Evolutionary conservation across 371 early-diverging fungal genomes (phyloP).

Genomic region (Actinomortierella wolfii): DNA sequence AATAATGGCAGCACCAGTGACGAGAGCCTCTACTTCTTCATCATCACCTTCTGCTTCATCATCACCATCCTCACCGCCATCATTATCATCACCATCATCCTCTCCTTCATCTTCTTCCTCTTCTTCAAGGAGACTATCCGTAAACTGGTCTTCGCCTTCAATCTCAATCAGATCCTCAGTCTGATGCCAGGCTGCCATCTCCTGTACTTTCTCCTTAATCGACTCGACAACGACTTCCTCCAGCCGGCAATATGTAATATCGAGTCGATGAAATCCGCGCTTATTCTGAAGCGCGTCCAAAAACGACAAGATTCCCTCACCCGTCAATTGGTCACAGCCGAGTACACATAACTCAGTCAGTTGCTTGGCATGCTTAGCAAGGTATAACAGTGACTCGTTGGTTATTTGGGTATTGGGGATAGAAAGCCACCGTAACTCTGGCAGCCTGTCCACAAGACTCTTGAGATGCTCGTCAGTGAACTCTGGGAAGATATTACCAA

Average conservation of each 20-base stretch:
- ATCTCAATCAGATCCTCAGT: conserved; percentile 16
- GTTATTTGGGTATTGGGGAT: conserved; percentile 43
- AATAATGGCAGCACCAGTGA: neutral
- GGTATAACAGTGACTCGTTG: conserved; percentile 23
- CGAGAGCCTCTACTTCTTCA: neutral
- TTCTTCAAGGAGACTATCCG: conserved; percentile 20
- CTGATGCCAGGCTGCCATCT: conserved; percentile 9
- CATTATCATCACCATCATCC: conserved; percentile 14
- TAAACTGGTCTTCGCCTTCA: conserved; percentile 44
- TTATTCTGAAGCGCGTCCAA: conserved; percentile 29
- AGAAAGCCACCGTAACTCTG: conserved; percentile 34
- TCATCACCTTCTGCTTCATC: neutral
- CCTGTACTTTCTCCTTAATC: conserved; percentile 27
- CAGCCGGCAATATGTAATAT: conserved; percentile 37
- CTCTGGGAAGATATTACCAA: conserved; percentile 45
- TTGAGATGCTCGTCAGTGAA: conserved; percentile 24
- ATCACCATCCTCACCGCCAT: neutral
- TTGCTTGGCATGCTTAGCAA: conserved; percentile 18
- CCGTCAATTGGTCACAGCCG: conserved; percentile 43
- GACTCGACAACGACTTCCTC: conserved; percentile 24
- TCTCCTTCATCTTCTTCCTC: conserved; percentile 23
- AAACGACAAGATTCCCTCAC: conserved; percentile 28
- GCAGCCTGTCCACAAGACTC: conserved; percentile 25
- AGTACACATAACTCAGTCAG: conserved; percentile 35
- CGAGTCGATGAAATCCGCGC: conserved; percentile 20